Evolutionary conservation across 179 eudicot genomes (phyloP), one percentile per base, ranked within the genome.

Genomic region (Carnegiea gigantea): DNA sequence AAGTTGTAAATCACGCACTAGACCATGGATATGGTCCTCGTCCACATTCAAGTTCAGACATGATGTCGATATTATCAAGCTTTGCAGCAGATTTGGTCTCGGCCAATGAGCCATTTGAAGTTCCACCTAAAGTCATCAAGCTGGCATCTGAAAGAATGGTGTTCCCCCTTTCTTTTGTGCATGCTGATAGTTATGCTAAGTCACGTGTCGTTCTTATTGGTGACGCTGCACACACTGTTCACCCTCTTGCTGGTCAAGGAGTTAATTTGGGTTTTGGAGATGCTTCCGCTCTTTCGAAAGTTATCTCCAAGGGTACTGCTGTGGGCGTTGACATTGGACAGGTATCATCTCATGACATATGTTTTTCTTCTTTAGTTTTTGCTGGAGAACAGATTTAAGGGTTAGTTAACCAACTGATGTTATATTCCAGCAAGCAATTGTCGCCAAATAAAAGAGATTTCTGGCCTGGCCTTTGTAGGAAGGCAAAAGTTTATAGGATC

Each of bases 241-340:
- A 97, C 90, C 99, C 98, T 81, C 90, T 97, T 82, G 98, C 98
- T 51, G 99, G 99, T 80, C 99, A 97, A 87, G 99, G 99, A 80
- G 99, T 97, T 40, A 97, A 97, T 83, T 83, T 97, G 90, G 99
- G 98, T 12, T 97, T 95, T 85, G 97, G 94, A 74, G 99, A 97
- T 84, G 98, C 94, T 26, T 89, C 89, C 33, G 75, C 91, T 78
- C 97, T 97, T 77, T 91, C 98, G 51, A 91, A 86, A 83, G 92
- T 95, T 40, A 84, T 97, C 80, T 88, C 95, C 75, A 93, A 97
- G 87, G 94, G 97, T 46, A 86, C 93, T 83, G 97, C 97, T 40
- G 91, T 93, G 40, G 99, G 99, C 67, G 83, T 88, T 81, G 98
- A 97, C 87, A 89, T 95, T 57, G 99, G 99, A 24, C 97, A 97